Base-by-base conservation (phyloP, 805 yeast species). In the Starmerella asiatica region DNA sequence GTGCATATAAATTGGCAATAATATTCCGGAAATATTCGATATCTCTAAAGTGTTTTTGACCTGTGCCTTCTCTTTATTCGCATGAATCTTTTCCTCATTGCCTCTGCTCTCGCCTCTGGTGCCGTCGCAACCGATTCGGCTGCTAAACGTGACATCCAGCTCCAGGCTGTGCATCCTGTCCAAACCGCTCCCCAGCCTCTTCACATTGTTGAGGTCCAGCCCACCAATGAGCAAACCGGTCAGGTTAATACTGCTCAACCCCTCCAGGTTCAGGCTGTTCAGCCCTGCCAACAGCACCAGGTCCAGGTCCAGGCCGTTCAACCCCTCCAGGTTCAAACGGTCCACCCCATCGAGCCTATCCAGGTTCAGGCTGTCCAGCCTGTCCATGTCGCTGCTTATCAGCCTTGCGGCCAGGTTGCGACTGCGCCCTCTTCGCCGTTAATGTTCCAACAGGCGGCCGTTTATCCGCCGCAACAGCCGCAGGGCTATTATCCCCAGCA, bases 271-370 rank as follows among this genome's bases (percentile, higher is more conserved):
- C n/a, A 15, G 12, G 36, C 33, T 15, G 37, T 32, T 17, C 40
- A 40, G 36, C 33, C n/a, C 9, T 18, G 15, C 16, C 23, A 5
- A 5, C 17, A 9, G 16, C 35, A 30, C 11, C 24, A 15, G 14
- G 3, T 26, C 21, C 39, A 31, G 43, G 29, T 32, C 5, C 34
- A 23, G 28, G 34, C 38, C 14, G 38, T 31, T 19, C 38, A 29
- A 32, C 46, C 32, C 5, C 29, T 39, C 15, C 31, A 35, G 23
- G 36, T 38, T 18, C 43, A 39, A 20, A 43, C 46, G 6, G 46
- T 35, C 21, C 42, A 36, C 26, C 36, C 37, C 14, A 31, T 31
- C 37, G 24, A 17, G 29, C 39, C 34, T 3, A 7, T 32, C 4
- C 34, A 32, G 29, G 37, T 36, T 14, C 32, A 21, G 5, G 40